Conservation (phyloP, 2,329 filamentous ascomycete species). For the Elsinoe arachidis region DNA sequence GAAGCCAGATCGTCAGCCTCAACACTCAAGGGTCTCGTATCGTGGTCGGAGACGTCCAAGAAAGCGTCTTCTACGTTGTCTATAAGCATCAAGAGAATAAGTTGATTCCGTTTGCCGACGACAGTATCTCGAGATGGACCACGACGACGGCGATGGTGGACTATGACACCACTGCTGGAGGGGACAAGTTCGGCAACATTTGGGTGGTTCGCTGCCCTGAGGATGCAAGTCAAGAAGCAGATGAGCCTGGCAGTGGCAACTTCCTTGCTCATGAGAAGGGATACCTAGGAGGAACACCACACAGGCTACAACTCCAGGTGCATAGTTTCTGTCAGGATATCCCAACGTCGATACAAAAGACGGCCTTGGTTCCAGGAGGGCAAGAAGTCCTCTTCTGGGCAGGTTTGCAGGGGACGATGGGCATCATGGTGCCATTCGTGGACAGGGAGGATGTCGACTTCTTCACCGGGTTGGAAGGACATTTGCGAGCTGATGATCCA, state of each 20-base stretch:
- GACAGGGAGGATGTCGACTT: conserved; percentile 93
- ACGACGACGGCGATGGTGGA: conserved; percentile 90
- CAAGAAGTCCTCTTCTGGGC: conserved; percentile 89
- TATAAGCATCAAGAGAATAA: conserved; percentile 90
- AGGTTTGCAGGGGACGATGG: conserved; percentile 88
- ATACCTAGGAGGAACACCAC: conserved; percentile 83
- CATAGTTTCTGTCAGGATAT: conserved; percentile 92
- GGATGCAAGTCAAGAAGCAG: conserved; percentile 79
- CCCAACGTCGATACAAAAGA: conserved; percentile 81
- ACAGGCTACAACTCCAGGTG: conserved; percentile 73
- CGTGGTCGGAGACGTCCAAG: conserved; percentile 82
- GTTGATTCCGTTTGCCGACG: conserved; percentile 87
- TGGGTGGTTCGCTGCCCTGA: conserved; percentile 84
- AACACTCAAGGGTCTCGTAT: conserved; percentile 88
- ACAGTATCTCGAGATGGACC: conserved; percentile 82
- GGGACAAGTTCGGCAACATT: conserved; percentile 95
- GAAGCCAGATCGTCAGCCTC: conserved; percentile 70
- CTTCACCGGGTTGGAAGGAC: conserved; percentile 87
- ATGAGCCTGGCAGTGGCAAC: conserved; percentile 82
- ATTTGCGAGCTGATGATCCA: conserved; percentile 76
- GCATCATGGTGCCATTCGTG: conserved; percentile 84
- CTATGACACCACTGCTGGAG: conserved; percentile 89
- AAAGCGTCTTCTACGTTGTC: conserved; percentile 83
- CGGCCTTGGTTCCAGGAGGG: conserved; percentile 80
- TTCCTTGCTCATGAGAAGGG: conserved; percentile 84